Conservation (phyloP, 768 basidiomycete genomes). For the Leccinum aurantiacum region DNA sequence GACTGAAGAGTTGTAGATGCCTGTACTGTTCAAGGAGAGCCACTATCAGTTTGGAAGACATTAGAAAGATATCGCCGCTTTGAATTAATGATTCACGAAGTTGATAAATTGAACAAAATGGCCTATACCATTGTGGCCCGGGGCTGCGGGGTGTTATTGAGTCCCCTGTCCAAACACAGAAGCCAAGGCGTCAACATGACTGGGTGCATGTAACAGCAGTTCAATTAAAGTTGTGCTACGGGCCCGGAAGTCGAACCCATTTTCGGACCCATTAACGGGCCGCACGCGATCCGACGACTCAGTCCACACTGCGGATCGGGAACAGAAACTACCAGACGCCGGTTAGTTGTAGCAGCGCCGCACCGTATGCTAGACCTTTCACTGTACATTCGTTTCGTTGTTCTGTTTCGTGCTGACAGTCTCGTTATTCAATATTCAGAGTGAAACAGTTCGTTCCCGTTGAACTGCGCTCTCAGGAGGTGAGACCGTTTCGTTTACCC, state of each 20-base stretch:
- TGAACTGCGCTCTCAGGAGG: not conserved
- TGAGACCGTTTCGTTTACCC: not conserved
- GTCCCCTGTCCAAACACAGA: not conserved
- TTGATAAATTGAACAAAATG: not conserved
- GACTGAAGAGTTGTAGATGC: constrained; percentile 45
- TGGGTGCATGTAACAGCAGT: not conserved
- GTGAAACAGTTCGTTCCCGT: not conserved
- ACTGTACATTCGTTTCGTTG: too few relatives aligned
- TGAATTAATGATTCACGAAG: not conserved
- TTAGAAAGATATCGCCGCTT: not conserved
- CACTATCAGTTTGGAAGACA: constrained; percentile 6
- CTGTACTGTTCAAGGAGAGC: constrained; percentile 18
- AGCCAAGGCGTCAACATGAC: not conserved
- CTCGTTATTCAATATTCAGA: too few relatives aligned
- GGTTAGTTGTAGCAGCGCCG: too few relatives aligned
- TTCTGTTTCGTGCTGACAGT: too few relatives aligned
- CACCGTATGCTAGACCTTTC: too few relatives aligned
- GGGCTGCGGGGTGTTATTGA: not conserved
- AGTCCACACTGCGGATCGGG: not conserved
- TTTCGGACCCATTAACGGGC: not conserved
- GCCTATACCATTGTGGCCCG: constrained; percentile 14
- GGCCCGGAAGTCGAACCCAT: not conserved
- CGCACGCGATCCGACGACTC: too few relatives aligned
- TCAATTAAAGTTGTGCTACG: not conserved
- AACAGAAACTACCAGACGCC: not conserved